These are phyloP conservation scores for Diophrys sp. DNA, from an alignment of 73 alveolate species.

Conservation along the genomic window DNA sequence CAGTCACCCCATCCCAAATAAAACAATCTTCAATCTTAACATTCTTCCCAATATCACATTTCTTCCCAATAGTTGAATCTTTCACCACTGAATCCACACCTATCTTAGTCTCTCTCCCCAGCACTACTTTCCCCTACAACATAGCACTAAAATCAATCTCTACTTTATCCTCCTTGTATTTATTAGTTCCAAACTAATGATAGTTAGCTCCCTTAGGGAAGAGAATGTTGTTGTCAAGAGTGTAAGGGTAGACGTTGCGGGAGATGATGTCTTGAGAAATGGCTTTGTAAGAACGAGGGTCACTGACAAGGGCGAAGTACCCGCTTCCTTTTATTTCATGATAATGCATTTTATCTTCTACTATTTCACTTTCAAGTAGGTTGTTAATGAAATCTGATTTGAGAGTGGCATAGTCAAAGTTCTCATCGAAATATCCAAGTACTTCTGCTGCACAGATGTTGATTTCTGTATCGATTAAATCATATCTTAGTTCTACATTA, in stretches of 20 bases:
- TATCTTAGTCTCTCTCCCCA: constrained; percentile 24
- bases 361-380: constrained; percentile 26
- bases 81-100: constrained; percentile 16
- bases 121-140: not conserved
- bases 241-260: constrained; percentile 32
- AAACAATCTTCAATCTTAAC: constrained; percentile 28
- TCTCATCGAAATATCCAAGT: constrained; percentile 40
- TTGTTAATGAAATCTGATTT: constrained; percentile 38
- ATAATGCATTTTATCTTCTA: constrained; percentile 36
- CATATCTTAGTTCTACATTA: constrained; percentile 30
- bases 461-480: constrained; percentile 33
- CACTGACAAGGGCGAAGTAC: constrained; percentile 38
- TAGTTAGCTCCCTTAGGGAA: constrained; percentile 24
- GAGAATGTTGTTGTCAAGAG: constrained; percentile 23
- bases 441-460: constrained; percentile 42
- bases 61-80: constrained; percentile 40
- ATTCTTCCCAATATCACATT: constrained; percentile 40
- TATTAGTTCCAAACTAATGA: not conserved
- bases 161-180: constrained; percentile 7
- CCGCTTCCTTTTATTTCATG: constrained; percentile 15
- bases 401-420: constrained; percentile 38
- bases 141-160: not conserved
- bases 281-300: constrained; percentile 38
- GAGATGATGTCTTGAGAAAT: constrained; percentile 29
- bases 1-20: constrained; percentile 34